Evolutionary conservation across 1,139 yeast genomes (phyloP), one percentile per base, ranked within the genome.

Genomic region (Candida pseudoviswanathii): DNA sequence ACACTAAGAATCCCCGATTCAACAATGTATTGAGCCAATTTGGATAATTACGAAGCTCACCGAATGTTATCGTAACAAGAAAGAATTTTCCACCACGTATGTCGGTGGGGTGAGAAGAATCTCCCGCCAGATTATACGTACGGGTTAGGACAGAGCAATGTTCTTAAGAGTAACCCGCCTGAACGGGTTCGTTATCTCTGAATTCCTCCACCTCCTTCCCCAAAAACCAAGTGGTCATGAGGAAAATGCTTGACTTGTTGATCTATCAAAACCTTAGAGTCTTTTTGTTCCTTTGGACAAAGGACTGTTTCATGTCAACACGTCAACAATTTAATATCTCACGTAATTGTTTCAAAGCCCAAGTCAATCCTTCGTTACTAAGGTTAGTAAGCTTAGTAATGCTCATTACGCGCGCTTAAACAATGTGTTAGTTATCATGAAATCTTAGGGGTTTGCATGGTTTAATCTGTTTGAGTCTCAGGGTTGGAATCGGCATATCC

Each of bases 1-100:
- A 27, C 30, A 8, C 6, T 8, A 27, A 6, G 30, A 27, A 27
- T 27, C 30, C 27, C 39, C n/a, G 26, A 37, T 25, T 10, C 30
- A 37, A 25, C 41, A 37, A 37, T 37, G 11, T n/a, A 37, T 37
- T 22, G 30, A 22, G 8, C 16, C 10, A 5, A 37, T 37, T 8
- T 6, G 16, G 40, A 22, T 22, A 37, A 39, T 27, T 39, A 39
- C 42, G 42, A 39, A 7, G 24, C 33, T 39, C 42, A n/a, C 42
- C 42, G 42, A 39, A 11, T 1, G 42, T 27, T 16, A 39, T 27
- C 33, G 42, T 27, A 27, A 39, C 25, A 39, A 39, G 11, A 27
- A 8, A 27, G 42, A 39, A 39, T 39, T 39, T 39, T 16, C 6
- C 26, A 27, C 30, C 9, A 27, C 30, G 16, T 16, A 16, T 16